Percentiles rank a stretch among this genome's conserved stretches.
phyloP scores from a whole-genome alignment of 2,329 filamentous ascomycete genomes.

The Capronia epimyces region DNA sequence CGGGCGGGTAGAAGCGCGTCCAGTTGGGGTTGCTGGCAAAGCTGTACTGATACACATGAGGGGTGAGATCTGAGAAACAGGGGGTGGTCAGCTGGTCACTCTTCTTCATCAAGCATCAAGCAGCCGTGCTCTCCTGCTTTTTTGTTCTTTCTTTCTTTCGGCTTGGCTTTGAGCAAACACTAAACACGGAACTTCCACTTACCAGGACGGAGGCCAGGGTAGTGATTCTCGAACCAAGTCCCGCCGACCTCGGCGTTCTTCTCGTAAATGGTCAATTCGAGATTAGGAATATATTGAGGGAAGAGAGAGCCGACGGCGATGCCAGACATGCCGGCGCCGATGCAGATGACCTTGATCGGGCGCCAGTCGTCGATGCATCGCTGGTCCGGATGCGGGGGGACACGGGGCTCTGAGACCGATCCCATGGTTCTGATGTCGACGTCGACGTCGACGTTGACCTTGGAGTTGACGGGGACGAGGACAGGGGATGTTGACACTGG shows the following conservation, averaged over 20 bases:
- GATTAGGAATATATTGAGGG: constrained; percentile 3
- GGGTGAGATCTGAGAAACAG: constrained; percentile 45
- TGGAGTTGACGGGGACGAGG: no score
- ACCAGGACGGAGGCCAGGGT: constrained; percentile 19
- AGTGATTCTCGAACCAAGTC: constrained; percentile 32
- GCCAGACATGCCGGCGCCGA: constrained; percentile 39
- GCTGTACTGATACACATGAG: constrained; percentile 47
- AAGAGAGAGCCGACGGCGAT: constrained; percentile 36
- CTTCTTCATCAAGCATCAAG: no score
- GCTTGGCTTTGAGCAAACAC: no score
- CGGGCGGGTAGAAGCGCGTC: constrained; percentile 23
- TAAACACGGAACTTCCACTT: no score
- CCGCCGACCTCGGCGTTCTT: constrained; percentile 32
- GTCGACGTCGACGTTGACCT: no score
- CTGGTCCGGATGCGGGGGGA: no score
- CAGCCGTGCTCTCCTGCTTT: no score
- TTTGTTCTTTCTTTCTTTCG: no score
- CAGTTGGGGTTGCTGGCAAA: constrained; percentile 41
- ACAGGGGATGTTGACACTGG: no score
- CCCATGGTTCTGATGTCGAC: no score
- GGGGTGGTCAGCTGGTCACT: not conserved
- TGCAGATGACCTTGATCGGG: constrained; percentile 24
- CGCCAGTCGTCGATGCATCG: not conserved
- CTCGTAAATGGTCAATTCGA: constrained; percentile 28
- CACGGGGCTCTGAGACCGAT: no score